A percentile compares a stretch with the other conserved stretches of the same genome.
Evolutionary conservation across 1,284 basidiomycete species (phyloP).

Genomic region (Paramarasmius palmivorus): DNA sequence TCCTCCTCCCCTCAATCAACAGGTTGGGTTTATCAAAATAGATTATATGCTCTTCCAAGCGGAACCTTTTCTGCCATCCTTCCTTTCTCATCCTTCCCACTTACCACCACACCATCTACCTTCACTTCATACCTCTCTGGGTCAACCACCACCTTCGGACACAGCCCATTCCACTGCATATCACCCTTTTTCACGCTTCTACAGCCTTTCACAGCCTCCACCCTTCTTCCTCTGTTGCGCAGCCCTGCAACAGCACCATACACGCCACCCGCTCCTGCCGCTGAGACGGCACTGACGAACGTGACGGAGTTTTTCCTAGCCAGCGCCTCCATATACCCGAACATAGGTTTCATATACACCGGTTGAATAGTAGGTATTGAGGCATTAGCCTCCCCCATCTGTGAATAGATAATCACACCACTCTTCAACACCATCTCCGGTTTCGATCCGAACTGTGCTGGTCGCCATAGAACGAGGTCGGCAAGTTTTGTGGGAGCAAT

Average conservation of each 20-base stretch:
- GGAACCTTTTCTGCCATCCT: slow-evolving; percentile 56
- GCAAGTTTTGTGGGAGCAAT: slow-evolving; percentile 84
- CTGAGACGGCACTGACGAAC: slow-evolving; percentile 83
- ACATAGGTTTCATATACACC: slow-evolving; percentile 86
- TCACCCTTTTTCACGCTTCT: slow-evolving; percentile 79
- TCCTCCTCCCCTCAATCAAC: no score
- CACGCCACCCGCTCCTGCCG: slow-evolving; percentile 75
- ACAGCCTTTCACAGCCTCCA: slow-evolving; percentile 80
- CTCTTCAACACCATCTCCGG: slow-evolving; percentile 95
- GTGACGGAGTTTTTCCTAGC: slow-evolving; percentile 81
- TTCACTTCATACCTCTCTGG: slow-evolving; percentile 90
- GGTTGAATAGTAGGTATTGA: slow-evolving; percentile 96
- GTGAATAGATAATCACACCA: slow-evolving; percentile 89
- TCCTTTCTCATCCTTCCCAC: slow-evolving; percentile 63
- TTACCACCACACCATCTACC: slow-evolving; percentile 78
- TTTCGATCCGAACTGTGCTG: slow-evolving; percentile 88
- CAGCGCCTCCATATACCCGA: slow-evolving; percentile 74
- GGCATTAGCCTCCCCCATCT: slow-evolving; percentile 93
- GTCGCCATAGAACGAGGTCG: slow-evolving; percentile 94
- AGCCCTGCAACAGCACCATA: slow-evolving; percentile 39
- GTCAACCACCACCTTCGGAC: slow-evolving; percentile 87
- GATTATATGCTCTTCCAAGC: slow-evolving; percentile 70
- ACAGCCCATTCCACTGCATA: slow-evolving; percentile 91
- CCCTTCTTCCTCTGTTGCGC: slow-evolving; percentile 75
- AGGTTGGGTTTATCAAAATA: slow-evolving; percentile 57